Evolutionary conservation across 2,329 filamentous ascomycete species (phyloP), one percentile per base, ranked within the genome.

Genomic region (Sarocladium strictum): DNA sequence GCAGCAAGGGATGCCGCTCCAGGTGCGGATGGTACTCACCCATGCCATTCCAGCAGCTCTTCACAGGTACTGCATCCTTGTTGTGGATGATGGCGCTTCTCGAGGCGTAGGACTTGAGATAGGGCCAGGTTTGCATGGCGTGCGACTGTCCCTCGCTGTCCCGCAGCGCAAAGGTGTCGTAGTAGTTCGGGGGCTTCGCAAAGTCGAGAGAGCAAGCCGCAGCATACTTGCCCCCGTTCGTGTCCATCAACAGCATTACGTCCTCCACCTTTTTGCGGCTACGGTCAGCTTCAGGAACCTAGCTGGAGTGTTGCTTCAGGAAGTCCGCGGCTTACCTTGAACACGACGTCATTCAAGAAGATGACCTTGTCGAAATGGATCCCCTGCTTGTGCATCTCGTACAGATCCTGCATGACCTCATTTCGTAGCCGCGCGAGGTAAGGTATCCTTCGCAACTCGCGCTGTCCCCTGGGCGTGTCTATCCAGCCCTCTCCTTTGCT

Each of bases 341-440:
- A 86, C 1, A 84, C 74, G 15, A 86, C 80, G 61, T 86, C 83
- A 58, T 86, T 85, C 37, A 86, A 64, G 61, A 84, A 86, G 21
- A 86, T 65, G 17, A 86, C 71, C 61, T 75, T 80, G 59, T 85
- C 81, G 62, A 84, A 76, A 10, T 59, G 70, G n/a, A 73, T 66
- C 3, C 81, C 83, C 53, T 76, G 65, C 19, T 70, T 67, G 10
- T 72, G 65, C 43, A 86, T 63, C 17, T 77, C 72, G 26, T 76
- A 64, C 58, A 90, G 63, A 9, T 85, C 83, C 57, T 78, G 67
- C 59, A 90, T 67, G n/a, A 79, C 81, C 58, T 71, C 66, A 65
- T 91, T 90, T 38, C 87, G 76, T 55, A 87, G 62, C 24, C 70
- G 75, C 1, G 87, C 78, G 19, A 90, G 71, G 64, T 85, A 89